These are phyloP conservation scores for Volvariella surrecta DNA, from an alignment of 1,284 basidiomycete species.

Conservation along the genomic window DNA sequence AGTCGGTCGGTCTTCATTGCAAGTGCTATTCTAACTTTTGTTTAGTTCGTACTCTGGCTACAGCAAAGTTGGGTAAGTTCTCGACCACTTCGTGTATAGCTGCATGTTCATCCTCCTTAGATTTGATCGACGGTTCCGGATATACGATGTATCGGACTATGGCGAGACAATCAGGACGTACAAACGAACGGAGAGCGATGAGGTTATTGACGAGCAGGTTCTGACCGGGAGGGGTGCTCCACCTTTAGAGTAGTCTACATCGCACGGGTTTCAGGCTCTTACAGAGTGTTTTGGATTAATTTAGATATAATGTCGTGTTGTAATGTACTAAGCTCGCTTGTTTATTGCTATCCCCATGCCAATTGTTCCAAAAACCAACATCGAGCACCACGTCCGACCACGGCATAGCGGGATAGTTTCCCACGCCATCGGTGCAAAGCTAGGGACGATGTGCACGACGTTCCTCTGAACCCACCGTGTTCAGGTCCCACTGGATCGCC, in stretches of 20 bases:
- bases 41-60: slow-evolving; percentile 79
- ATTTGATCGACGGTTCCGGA: slow-evolving; percentile 84
- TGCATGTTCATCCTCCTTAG: slow-evolving; percentile 22
- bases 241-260: slow-evolving; percentile 16
- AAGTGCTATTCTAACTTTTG: slow-evolving; percentile 1
- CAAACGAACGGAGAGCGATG: slow-evolving; percentile 75
- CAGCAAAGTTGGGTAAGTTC: slow-evolving; percentile 57
- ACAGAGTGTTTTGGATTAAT: too few species aligned
- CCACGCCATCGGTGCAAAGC: too few species aligned
- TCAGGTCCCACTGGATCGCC: too few species aligned
- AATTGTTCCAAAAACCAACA: too few species aligned
- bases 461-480: too few species aligned
- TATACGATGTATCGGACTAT: slow-evolving; percentile 80
- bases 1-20: slow-evolving; percentile 17
- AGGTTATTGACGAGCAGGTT: slow-evolving; percentile 58
- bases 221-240: slow-evolving; percentile 46
- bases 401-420: too few species aligned
- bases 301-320: slow-evolving; percentile 17
- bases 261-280: too few species aligned
- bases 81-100: neutral
- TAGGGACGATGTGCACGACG: too few species aligned
- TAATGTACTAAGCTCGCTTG: slow-evolving; percentile 21
- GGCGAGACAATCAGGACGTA: slow-evolving; percentile 87
- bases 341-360: too few species aligned
- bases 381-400: too few species aligned